Conservation (phyloP, 495 filamentous ascomycete species). For the Saxophila tyrrhenica region DNA sequence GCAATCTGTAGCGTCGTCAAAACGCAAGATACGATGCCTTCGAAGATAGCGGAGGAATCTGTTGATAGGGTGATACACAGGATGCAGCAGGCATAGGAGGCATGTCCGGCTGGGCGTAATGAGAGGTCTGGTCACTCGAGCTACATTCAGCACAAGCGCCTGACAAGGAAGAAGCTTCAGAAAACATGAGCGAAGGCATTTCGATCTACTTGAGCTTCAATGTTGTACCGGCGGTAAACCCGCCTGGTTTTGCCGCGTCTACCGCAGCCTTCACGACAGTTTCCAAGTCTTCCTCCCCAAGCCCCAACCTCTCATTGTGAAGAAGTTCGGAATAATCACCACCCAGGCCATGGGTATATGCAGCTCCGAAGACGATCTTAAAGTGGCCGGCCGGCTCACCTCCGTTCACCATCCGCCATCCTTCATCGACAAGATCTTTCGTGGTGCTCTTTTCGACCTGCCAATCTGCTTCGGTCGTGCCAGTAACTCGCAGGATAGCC, state of each 20-base stretch:
- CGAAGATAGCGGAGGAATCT: too few species aligned
- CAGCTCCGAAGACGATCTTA: not conserved
- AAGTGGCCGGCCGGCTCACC: not conserved
- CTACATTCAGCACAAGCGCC: too few species aligned
- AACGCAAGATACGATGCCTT: too few species aligned
- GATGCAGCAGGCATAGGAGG: too few species aligned
- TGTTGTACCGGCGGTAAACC: not conserved
- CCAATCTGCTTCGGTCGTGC: slow-evolving; percentile 39
- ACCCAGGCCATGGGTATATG: not conserved
- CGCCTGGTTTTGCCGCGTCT: not conserved
- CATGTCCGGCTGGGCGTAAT: too few species aligned
- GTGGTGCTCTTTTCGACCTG: slow-evolving; percentile 29
- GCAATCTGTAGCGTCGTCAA: too few species aligned
- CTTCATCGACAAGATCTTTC: slow-evolving; percentile 30
- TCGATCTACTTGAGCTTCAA: not conserved
- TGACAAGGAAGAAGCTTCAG: too few species aligned
- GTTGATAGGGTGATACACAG: too few species aligned
- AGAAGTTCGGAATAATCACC: not conserved
- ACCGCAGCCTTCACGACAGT: not conserved
- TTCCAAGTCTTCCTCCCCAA: not conserved
- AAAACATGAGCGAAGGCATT: too few species aligned
- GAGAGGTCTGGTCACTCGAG: too few species aligned
- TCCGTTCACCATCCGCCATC: slow-evolving; percentile 31
- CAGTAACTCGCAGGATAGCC: slow-evolving; percentile 37
- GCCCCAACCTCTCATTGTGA: not conserved